Evolutionary conservation across 1,139 yeast species (phyloP).

Genomic region (Debaryomyces coudertii): DNA sequence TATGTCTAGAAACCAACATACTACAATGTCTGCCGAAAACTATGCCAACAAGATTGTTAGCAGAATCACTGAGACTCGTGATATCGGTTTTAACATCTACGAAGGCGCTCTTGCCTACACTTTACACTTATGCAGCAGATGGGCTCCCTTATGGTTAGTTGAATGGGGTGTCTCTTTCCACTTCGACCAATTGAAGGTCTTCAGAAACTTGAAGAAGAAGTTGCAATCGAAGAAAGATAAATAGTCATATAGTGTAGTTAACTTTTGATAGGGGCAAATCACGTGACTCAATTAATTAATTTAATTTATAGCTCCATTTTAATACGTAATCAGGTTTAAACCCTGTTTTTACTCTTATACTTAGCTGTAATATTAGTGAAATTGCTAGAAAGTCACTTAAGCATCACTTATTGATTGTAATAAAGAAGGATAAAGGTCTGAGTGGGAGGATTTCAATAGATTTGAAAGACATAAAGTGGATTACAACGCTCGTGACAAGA

Average conservation of each 20-base stretch:
- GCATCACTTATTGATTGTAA: background rate
- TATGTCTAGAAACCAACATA: constrained; percentile 31
- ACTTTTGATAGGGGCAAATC: constrained; percentile 13
- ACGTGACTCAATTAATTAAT: constrained; percentile 4
- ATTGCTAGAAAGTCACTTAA: background rate
- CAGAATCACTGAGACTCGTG: constrained; percentile 23
- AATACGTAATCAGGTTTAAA: background rate
- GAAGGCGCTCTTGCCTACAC: constrained; percentile 28
- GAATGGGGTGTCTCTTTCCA: constrained; percentile 29
- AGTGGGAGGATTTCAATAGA: background rate
- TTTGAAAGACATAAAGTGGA: background rate
- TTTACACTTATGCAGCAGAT: constrained; percentile 27
- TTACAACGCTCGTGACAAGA: background rate
- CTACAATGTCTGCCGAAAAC: constrained; percentile 26
- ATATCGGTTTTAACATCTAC: constrained; percentile 36
- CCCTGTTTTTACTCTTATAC: background rate
- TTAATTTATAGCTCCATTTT: constrained; percentile 4
- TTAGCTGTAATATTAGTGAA: background rate
- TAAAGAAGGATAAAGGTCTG: background rate
- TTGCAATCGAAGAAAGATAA: constrained; percentile 5
- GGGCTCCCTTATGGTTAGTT: constrained; percentile 34
- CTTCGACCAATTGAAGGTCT: constrained; percentile 30
- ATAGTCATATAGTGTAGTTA: constrained; percentile 6
- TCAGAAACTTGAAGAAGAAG: constrained; percentile 8
- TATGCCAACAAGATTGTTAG: constrained; percentile 37